Conservation (phyloP, 176 grass and related monocot genomes). For the Oryza brachyantha region DNA sequence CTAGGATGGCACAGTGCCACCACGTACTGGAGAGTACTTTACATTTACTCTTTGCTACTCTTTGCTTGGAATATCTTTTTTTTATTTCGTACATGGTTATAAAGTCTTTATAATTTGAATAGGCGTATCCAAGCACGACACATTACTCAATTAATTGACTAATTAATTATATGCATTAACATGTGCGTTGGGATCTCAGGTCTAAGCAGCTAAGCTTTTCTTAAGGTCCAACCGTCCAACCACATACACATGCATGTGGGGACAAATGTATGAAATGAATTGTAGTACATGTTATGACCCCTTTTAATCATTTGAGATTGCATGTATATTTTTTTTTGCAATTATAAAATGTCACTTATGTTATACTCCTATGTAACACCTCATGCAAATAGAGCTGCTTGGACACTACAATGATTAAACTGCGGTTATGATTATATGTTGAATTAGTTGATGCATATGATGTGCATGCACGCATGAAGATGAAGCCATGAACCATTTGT, state of each 20-base stretch:
- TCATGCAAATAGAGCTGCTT: not conserved
- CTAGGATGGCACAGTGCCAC: not conserved
- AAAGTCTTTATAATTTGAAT: not conserved
- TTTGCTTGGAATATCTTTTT: not conserved
- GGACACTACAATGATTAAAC: not conserved
- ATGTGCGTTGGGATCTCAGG: not conserved
- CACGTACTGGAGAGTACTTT: not conserved
- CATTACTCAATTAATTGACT: not conserved
- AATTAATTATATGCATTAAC: not conserved
- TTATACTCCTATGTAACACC: not conserved
- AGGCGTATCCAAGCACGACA: not conserved
- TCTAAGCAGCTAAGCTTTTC: not conserved
- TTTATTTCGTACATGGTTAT: not conserved
- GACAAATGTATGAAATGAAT: not conserved
- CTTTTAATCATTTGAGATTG: conserved; percentile 22
- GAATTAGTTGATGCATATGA: not conserved
- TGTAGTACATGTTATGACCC: not conserved
- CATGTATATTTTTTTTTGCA: not conserved
- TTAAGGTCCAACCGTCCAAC: not conserved
- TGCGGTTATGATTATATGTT: not conserved
- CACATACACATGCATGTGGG: not conserved
- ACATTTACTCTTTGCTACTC: not conserved
- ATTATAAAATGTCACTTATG: not conserved
- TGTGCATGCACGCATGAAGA: not conserved
- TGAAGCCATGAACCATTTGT: not conserved